Evolutionary conservation across 345 rosid species (phyloP).

Genomic region (Lepidium sativum): DNA sequence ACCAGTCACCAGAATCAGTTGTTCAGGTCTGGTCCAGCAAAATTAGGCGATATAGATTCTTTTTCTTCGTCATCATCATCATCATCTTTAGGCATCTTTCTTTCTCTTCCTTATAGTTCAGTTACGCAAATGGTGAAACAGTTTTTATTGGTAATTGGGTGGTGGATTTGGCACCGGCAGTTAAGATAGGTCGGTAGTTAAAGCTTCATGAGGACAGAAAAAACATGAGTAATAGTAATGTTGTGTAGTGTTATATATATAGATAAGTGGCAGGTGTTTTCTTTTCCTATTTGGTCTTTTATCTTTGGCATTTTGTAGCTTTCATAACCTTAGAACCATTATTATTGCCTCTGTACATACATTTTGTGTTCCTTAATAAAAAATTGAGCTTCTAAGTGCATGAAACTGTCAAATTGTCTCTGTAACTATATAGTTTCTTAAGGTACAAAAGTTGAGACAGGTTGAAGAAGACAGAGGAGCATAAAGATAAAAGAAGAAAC

Average conservation of each 20-base stretch:
- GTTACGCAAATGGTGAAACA: constrained; percentile 31
- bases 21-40: constrained; percentile 39
- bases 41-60: constrained; percentile 69
- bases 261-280: constrained; percentile 19
- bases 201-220: constrained; percentile 19
- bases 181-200: constrained; percentile 44
- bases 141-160: constrained; percentile 25
- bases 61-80: constrained; percentile 41
- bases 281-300: background rate
- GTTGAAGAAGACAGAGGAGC: too few species aligned
- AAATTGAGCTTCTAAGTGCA: constrained; percentile 30
- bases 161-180: constrained; percentile 26
- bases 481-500: too few species aligned
- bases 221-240: constrained; percentile 34
- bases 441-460: background rate
- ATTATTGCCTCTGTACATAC: constrained; percentile 74
- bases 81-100: constrained; percentile 12
- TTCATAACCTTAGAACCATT: constrained; percentile 40
- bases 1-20: constrained; percentile 45
- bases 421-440: background rate
- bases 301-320: constrained; percentile 34
- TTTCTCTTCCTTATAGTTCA: constrained; percentile 3
- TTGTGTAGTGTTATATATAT: constrained; percentile 29
- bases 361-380: constrained; percentile 56
- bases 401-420: background rate